Evolutionary conservation across 345 rosid species (phyloP), one percentile per base, ranked within the genome.

Genomic region (Boechera divaricarpa): DNA sequence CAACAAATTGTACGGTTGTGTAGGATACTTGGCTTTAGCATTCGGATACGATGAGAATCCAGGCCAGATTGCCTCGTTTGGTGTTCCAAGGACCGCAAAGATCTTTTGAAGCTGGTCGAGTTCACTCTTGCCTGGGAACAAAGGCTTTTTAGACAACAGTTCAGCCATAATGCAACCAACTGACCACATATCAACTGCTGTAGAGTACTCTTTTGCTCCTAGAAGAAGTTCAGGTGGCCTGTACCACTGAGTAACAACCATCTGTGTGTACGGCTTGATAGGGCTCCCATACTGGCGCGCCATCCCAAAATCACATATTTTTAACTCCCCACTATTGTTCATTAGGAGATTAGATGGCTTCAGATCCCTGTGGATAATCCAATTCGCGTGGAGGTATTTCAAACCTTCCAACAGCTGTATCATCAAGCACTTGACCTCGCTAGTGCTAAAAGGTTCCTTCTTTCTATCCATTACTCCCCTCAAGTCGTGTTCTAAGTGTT

Each of bases 141-240:
- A 63, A 5, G 98, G 93, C 68, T 88, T 86, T 41, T 83, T 90
- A 10, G 88, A 81, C 78, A 94, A 85, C 69, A 94, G 63, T 72
- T 94, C 98, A 18, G 94, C 97, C 97, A 93, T 93, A 55, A 93
- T 91, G 76, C 97, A 93, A 42, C 98, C 97, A 5, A 91, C 67
- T 4, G 98, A 93, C 98, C 98, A 93, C 97, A 93, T 93, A 83
- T 93, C 98, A 66, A 93, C 81, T 29, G 94, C 96, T 41, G 92
- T 88, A 31, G 97, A 91, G 79, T 93, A 91, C 75, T 83, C 69
- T 71, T 91, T 88, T 33, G 90, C 89, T 80, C 94, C 98, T 47
- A 91, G 73, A 1, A 93, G 83, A 55, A 90, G 96, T 76, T 91
- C 97, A 6, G 97, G 97, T 61, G 97, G 94, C 74, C 96, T 89